A percentile compares a stretch with the other conserved stretches of the same genome.
Conservation (phyloP, 345 rosid species). For the Psidium guajava region DNA sequence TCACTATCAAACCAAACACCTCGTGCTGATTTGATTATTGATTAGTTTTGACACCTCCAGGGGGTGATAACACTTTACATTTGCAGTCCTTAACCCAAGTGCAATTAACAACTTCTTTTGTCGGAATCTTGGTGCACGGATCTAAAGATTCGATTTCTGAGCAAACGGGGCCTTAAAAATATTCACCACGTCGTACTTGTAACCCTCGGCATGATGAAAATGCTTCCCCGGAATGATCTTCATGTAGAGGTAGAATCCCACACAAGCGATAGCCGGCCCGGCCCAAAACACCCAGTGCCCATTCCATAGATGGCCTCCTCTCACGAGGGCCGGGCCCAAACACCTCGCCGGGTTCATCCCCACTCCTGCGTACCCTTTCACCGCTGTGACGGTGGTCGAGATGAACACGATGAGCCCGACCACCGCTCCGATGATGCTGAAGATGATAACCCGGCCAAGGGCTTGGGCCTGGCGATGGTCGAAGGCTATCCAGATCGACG, state of each 20-base stretch:
- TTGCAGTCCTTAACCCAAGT: background rate
- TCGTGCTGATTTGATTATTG: no score
- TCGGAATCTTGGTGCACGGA: background rate
- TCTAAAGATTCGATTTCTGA: background rate
- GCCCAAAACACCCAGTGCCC: constrained; percentile 48
- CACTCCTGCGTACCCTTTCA: constrained; percentile 20
- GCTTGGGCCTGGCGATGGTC: constrained; percentile 25
- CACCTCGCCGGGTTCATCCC: constrained; percentile 45
- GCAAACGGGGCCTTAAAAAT: background rate
- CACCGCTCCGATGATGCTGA: constrained; percentile 17
- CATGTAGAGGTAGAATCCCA: constrained; percentile 11
- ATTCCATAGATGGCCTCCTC: constrained; percentile 33
- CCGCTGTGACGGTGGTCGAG: constrained; percentile 21
- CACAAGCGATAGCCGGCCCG: constrained; percentile 25
- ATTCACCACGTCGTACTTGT: background rate
- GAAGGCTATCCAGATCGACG: constrained; percentile 29
- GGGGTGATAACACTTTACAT: background rate
- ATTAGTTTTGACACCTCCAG: no score
- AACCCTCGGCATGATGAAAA: background rate
- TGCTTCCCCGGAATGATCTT: constrained; percentile 9
- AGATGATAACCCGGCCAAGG: constrained; percentile 15
- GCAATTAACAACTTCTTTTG: background rate
- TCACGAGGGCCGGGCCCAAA: constrained; percentile 29
- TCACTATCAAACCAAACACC: no score
- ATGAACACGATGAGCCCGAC: constrained; percentile 20